Conservation (phyloP, 2,329 filamentous ascomycete species). For the Scortechinia acanthostroma region DNA sequence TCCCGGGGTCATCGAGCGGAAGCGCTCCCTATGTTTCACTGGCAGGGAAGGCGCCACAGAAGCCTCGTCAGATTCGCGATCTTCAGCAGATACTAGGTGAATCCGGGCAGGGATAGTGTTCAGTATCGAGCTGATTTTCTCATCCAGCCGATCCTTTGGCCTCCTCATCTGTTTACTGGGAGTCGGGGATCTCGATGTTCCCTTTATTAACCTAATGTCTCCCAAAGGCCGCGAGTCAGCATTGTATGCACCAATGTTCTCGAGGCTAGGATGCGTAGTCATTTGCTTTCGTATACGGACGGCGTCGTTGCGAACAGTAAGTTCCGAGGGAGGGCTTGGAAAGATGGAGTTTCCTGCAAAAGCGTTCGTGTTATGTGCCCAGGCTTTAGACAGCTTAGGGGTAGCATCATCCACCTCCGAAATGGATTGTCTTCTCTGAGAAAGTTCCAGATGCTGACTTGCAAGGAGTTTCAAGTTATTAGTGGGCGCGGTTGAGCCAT, state of each 20-base stretch:
- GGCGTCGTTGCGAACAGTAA: too few relatives aligned
- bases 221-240: not conserved
- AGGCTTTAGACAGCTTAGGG: not conserved
- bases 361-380: not conserved
- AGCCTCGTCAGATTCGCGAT: conserved; percentile 17
- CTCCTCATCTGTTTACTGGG: conserved; percentile 12
- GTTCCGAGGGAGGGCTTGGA: too few relatives aligned
- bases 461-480: not conserved
- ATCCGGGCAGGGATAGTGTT: conserved; percentile 46
- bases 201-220: not conserved
- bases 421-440: too few relatives aligned
- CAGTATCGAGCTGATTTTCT: conserved; percentile 46
- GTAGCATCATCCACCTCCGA: too few relatives aligned
- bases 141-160: conserved; percentile 37
- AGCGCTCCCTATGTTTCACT: not conserved
- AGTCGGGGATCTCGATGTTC: not conserved
- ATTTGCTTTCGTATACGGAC: not conserved
- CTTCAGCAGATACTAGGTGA: conserved; percentile 32
- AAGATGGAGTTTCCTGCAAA: too few relatives aligned
- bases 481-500: not conserved
- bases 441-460: too few relatives aligned
- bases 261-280: not conserved
- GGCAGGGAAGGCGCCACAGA: conserved; percentile 10
- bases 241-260: not conserved
- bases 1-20: conserved; percentile 5